Conservation (phyloP, 805 yeast genomes). For the Metschnikowia sp. region DNA sequence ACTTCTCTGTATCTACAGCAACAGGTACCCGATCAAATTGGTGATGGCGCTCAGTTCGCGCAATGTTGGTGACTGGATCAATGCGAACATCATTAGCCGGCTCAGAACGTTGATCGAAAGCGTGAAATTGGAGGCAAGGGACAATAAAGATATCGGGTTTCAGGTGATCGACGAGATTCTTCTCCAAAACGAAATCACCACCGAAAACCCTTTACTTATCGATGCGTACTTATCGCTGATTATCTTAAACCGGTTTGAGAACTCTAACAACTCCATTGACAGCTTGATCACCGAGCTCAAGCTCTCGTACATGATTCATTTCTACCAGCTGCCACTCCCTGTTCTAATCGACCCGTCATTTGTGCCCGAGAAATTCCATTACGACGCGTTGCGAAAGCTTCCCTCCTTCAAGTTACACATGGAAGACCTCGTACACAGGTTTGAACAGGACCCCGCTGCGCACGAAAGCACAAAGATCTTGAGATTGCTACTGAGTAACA, state of each 20-base stretch:
- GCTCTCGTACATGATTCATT: conserved; percentile 37
- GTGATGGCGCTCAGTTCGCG: conserved; percentile 35
- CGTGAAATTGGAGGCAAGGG: conserved; percentile 31
- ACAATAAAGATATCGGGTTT: conserved; percentile 31
- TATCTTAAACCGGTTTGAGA: conserved; percentile 32
- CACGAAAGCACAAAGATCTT: conserved; percentile 10
- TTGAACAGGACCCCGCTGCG: conserved; percentile 9
- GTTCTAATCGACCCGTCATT: conserved; percentile 18
- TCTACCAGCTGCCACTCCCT: conserved; percentile 37
- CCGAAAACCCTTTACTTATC: conserved; percentile 20
- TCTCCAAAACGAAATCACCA: conserved; percentile 23
- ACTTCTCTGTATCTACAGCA: conserved; percentile 25
- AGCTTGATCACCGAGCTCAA: conserved; percentile 35
- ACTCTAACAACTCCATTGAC: conserved; percentile 41
- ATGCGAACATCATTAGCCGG: conserved; percentile 29
- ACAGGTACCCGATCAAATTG: conserved; percentile 30
- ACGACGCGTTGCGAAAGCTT: conserved; percentile 27
- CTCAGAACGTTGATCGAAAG: conserved; percentile 27
- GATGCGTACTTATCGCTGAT: conserved; percentile 27
- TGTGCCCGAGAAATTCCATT: conserved; percentile 14
- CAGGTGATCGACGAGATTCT: conserved; percentile 33
- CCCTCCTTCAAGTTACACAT: conserved; percentile 36
- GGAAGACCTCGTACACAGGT: conserved; percentile 21
- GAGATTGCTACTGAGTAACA: conserved; percentile 17
- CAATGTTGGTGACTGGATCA: conserved; percentile 38